Evolutionary conservation across 2,329 filamentous ascomycete species (phyloP).

Genomic region (Mycosphaerella sp.): DNA sequence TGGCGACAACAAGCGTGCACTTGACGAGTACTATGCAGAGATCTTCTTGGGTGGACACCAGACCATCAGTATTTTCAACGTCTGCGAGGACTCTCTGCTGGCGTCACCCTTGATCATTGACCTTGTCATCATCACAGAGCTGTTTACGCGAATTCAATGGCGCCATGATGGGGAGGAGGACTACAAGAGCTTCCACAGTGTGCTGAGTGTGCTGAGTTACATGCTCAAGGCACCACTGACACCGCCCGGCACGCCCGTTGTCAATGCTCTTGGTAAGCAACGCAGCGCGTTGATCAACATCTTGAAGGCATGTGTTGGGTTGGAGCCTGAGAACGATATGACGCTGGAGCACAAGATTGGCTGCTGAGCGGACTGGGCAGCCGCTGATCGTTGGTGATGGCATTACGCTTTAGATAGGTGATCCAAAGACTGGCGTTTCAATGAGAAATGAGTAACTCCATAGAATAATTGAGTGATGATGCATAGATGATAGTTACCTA

Average conservation of each 20-base stretch:
- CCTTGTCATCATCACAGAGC: slow-evolving; percentile 83
- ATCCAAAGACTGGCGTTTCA: too few species aligned
- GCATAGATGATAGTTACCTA: too few species aligned
- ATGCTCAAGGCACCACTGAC: slow-evolving; percentile 97
- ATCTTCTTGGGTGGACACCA: slow-evolving; percentile 99
- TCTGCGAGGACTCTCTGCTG: slow-evolving; percentile 96
- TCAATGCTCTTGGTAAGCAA: slow-evolving; percentile 96
- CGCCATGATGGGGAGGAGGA: slow-evolving; percentile 56
- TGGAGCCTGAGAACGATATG: slow-evolving; percentile 98
- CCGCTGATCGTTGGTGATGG: too few species aligned
- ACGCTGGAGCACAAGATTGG: slow-evolving; percentile 92
- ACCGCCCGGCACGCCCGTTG: slow-evolving; percentile 86
- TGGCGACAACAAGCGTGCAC: slow-evolving; percentile 95
- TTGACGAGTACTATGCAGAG: slow-evolving; percentile 99
- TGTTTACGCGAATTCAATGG: slow-evolving; percentile 99
- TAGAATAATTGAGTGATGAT: too few species aligned
- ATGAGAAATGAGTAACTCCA: too few species aligned
- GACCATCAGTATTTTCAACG: slow-evolving; percentile 97
- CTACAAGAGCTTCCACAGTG: slow-evolving; percentile 92
- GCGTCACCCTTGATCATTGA: slow-evolving; percentile 97
- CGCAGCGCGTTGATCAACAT: slow-evolving; percentile 93
- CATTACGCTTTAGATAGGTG: too few species aligned
- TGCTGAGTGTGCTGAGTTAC: slow-evolving; percentile 95
- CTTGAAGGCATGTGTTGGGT: slow-evolving; percentile 92
- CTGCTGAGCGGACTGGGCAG: neutral